Base-by-base conservation (phyloP, 305 asterid genomes). In the Andrographis paniculata region DNA sequence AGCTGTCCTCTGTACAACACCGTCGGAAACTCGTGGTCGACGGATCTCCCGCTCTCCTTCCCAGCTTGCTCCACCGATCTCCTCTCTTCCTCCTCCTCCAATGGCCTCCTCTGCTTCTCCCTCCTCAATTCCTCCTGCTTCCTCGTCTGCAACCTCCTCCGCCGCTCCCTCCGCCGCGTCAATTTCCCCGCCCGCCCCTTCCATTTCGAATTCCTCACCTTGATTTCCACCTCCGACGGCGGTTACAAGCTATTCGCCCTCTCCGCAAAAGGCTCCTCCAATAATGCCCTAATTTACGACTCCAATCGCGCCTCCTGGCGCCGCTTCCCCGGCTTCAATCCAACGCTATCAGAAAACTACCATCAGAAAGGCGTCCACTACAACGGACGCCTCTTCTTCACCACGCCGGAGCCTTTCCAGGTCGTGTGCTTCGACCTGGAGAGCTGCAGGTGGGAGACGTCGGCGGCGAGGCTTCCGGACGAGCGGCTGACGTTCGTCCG, bases 81-180 rank as follows among this genome's bases (percentile, higher is more conserved):
- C 63, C 21, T 31, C 21, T 20, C 73, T 83, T 38, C 51, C 21
- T 59, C 84, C 4, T 62, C 74, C 40, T 68, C 84, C 62, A 61
- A 63, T 37, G 86, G 81, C 51, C 82, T 73, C 39, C 79, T 76
- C 15, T 82, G 88, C 44, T 78, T 76, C 39, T 76, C 71, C 50
- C 17, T 37, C 36, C 66, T 69, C 0, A 27, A 5, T 17, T 65
- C 71, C 18, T 59, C 72, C 9, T 64, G 56, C 24, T 79, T 79
- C 60, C 1, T 70, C 28, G 17, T 79, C 2, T 65, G 65, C 63
- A 77, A 74, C 70, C 76, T 71, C 38, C 46, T 83, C 45, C 54
- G 57, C 20, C 27, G 56, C 42, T 59, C 84, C 23, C 18, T 60
- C 2, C 71, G 73, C 39, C 57, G 61, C 3, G 65, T 83, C 14